A percentile compares a stretch with the other conserved stretches of the same genome.
phyloP scores from a whole-genome alignment of 2,329 filamentous ascomycete species.

The Fusarium brevicatenulatum region DNA sequence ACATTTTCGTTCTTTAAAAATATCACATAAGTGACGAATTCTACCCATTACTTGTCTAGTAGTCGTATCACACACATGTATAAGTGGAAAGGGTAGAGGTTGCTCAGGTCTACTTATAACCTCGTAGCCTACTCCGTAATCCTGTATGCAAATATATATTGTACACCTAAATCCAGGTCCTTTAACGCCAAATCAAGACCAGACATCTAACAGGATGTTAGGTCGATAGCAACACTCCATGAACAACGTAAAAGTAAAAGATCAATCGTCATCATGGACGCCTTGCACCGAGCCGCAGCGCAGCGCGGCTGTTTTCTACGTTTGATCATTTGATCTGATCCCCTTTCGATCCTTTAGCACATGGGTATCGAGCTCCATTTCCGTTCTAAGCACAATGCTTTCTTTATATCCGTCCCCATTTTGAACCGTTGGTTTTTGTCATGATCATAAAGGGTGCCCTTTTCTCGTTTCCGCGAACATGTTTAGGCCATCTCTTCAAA shows the following conservation, averaged over 20 bases:
- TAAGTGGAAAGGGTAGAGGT: neutral
- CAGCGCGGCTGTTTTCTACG: conserved; percentile 36
- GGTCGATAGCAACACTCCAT: neutral
- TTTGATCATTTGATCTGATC: conserved; percentile 27
- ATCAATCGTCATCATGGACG: conserved; percentile 36
- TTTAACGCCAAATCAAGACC: conserved; percentile 26
- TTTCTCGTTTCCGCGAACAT: conserved; percentile 22
- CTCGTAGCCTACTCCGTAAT: neutral
- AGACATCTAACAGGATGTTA: neutral
- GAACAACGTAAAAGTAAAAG: conserved; percentile 7
- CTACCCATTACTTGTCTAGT: neutral
- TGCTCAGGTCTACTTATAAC: neutral
- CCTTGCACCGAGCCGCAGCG: conserved; percentile 29
- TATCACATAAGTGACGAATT: rapidly evolving
- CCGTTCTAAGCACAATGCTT: conserved; percentile 40
- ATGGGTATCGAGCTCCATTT: conserved; percentile 42
- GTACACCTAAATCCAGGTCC: neutral
- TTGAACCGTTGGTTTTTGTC: conserved; percentile 21
- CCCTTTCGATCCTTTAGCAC: conserved; percentile 36
- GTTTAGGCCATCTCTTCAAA: conserved; percentile 70
- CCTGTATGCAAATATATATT: neutral
- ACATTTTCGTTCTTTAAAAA: neutral
- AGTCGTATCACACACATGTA: neutral
- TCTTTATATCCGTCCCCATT: conserved; percentile 18
- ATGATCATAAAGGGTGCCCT: conserved; percentile 35